Evolutionary conservation across 345 rosid species (phyloP).

Genomic region (Capsella bursapastoris): DNA sequence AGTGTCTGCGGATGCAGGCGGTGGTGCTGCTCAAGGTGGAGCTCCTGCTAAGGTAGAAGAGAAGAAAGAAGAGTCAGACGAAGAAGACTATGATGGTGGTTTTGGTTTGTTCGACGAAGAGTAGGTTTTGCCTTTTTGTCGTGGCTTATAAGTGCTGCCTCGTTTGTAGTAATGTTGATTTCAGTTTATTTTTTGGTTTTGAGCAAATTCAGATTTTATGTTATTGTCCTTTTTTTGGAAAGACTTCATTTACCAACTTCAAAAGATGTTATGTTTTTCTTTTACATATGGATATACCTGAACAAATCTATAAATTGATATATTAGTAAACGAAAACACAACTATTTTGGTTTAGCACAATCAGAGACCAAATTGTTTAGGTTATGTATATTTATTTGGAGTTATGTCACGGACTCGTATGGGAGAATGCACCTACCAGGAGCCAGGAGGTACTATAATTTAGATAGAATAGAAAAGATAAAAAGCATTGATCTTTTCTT

Average conservation of each 20-base stretch:
- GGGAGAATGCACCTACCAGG: not conserved
- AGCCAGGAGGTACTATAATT: not conserved
- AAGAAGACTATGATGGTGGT: constrained; percentile 64
- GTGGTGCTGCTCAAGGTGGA: constrained; percentile 53
- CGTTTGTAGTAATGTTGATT: constrained; percentile 2
- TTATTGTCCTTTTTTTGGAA: constrained; percentile 1
- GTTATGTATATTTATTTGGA: not conserved
- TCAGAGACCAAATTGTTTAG: not conserved
- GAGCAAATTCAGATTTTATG: not conserved
- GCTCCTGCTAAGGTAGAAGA: constrained; percentile 57
- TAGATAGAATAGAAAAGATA: not conserved
- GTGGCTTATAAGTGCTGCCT: not conserved
- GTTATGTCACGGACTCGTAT: not conserved
- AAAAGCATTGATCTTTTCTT: not conserved
- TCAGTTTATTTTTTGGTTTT: not conserved
- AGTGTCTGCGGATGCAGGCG: constrained; percentile 43
- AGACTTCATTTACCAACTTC: not conserved
- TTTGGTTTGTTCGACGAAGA: constrained; percentile 71
- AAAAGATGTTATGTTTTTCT: not conserved
- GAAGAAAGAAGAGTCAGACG: constrained; percentile 85
- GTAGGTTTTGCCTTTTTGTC: constrained; percentile 9
- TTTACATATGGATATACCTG: no score
- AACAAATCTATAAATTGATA: no score
- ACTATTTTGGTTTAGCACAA: not conserved
- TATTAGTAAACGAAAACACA: not conserved